These are phyloP conservation scores for Glonium stellatum DNA, from an alignment of 495 filamentous ascomycete genomes.

Conservation along the genomic window DNA sequence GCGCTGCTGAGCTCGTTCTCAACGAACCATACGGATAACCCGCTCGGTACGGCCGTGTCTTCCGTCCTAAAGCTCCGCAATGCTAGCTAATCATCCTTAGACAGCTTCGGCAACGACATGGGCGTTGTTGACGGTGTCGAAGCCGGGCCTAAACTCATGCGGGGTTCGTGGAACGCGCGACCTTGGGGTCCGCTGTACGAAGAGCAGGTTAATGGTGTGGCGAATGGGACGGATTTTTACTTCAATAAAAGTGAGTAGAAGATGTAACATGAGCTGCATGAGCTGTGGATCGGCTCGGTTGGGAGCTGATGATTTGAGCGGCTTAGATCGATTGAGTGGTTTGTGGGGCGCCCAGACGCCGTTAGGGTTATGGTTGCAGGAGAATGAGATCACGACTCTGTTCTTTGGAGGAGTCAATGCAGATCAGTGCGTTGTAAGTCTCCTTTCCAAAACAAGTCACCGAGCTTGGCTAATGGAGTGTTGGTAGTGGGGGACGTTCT, in stretches of 20 bases:
- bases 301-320: slow-evolving; percentile 13
- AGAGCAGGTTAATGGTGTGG: slow-evolving; percentile 13
- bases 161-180: slow-evolving; percentile 36
- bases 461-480: neutral
- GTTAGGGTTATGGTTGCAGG: slow-evolving; percentile 28
- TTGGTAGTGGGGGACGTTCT: slow-evolving; percentile 29
- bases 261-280: too few species aligned
- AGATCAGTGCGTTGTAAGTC: slow-evolving; percentile 49
- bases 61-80: too few species aligned
- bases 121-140: slow-evolving; percentile 32
- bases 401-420: slow-evolving; percentile 54
- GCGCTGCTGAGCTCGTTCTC: slow-evolving; percentile 33
- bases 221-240: too few species aligned
- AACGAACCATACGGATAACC: neutral
- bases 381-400: slow-evolving; percentile 40
- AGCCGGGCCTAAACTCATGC: slow-evolving; percentile 30
- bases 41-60: too few species aligned
- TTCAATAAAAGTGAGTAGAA: too few species aligned
- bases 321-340: slow-evolving; percentile 29
- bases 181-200: slow-evolving; percentile 27
- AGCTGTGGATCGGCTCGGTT: too few species aligned
- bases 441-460: slow-evolving; percentile 24
- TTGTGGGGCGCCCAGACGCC: slow-evolving; percentile 35
- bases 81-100: too few species aligned
- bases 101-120: slow-evolving; percentile 21